A percentile compares a stretch with the other conserved stretches of the same genome.
Conservation (phyloP, 169 alveolate genomes). For the Plasmodium chabaudi region DNA sequence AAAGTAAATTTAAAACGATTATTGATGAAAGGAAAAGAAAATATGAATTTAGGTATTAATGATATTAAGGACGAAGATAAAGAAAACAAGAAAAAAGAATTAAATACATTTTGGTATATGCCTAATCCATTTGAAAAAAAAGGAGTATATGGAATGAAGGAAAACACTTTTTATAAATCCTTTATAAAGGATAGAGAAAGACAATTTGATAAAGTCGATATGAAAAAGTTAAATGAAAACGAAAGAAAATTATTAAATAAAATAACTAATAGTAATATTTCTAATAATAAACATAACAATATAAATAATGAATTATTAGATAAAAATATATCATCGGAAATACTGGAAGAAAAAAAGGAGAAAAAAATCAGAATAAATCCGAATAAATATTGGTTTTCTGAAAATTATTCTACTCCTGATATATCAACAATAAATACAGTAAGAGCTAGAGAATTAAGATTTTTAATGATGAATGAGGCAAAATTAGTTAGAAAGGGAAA, state of each 20-base stretch:
- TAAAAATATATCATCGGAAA: conserved; percentile 4
- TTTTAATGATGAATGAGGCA: conserved; percentile 73
- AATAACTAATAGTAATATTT: conserved; percentile 10
- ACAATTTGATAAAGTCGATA: conserved; percentile 38
- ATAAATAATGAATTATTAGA: conserved; percentile 27
- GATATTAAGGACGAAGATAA: conserved; percentile 57
- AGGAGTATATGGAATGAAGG: conserved; percentile 76
- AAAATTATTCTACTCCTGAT: conserved; percentile 37
- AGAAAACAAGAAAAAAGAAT: conserved; percentile 63
- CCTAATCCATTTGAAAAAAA: conserved; percentile 75
- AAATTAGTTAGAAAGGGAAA: conserved; percentile 67
- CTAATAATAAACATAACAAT: conserved; percentile 9
- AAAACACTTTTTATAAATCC: conserved; percentile 66
- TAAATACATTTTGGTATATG: conserved; percentile 74
- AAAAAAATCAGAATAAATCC: conserved; percentile 54
- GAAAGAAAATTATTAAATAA: conserved; percentile 41
- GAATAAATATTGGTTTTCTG: conserved; percentile 43
- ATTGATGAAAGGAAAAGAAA: conserved; percentile 6
- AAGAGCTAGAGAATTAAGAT: conserved; percentile 57
- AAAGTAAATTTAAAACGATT: conserved; percentile 42
- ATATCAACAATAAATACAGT: conserved; percentile 25
- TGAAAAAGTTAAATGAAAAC: conserved; percentile 54
- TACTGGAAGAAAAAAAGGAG: conserved; percentile 16
- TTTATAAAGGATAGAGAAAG: conserved; percentile 70
- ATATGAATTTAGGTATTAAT: conserved; percentile 20